These are phyloP conservation scores for Aspergillus fructus DNA, from an alignment of 2,329 filamentous ascomycete species.

Conservation along the genomic window DNA sequence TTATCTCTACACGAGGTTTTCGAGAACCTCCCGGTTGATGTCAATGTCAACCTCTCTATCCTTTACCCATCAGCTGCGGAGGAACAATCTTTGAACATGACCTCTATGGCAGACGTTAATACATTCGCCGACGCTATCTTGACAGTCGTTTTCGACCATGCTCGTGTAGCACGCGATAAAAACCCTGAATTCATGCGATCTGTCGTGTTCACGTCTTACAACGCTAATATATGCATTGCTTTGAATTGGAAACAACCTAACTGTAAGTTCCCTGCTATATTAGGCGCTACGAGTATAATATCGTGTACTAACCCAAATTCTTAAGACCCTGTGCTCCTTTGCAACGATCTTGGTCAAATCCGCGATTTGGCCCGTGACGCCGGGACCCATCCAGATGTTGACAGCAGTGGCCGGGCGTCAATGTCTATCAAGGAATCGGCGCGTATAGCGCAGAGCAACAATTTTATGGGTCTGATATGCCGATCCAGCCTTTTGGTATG, in stretches of 20 bases:
- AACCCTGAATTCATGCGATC: slow-evolving; percentile 75
- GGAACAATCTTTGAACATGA: slow-evolving; percentile 67
- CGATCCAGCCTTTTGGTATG: slow-evolving; percentile 80
- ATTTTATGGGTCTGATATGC: slow-evolving; percentile 96
- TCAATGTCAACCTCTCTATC: slow-evolving; percentile 90
- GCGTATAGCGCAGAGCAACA: slow-evolving; percentile 88
- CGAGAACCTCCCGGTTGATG: slow-evolving; percentile 68
- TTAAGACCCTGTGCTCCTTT: slow-evolving; percentile 80
- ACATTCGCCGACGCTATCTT: slow-evolving; percentile 80
- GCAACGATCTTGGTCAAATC: slow-evolving; percentile 76
- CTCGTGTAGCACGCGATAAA: slow-evolving; percentile 64
- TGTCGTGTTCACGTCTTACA: slow-evolving; percentile 93
- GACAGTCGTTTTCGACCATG: slow-evolving; percentile 86
- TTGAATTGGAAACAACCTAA: slow-evolving; percentile 99
- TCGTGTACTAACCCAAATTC: slow-evolving; percentile 4
- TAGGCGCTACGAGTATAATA: too few relatives aligned
- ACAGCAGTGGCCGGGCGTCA: slow-evolving; percentile 68
- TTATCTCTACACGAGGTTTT: slow-evolving; percentile 78
- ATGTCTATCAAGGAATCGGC: slow-evolving; percentile 94
- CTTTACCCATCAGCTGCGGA: slow-evolving; percentile 78
- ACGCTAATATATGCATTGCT: slow-evolving; percentile 83
- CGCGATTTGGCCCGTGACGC: slow-evolving; percentile 39
- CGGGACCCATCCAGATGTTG: slow-evolving; percentile 44
- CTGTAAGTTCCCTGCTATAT: slow-evolving; percentile 53
- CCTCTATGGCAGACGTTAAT: slow-evolving; percentile 80